Base-by-base conservation (phyloP, 306 rosid genomes). In the Mimosa bimucronata region DNA sequence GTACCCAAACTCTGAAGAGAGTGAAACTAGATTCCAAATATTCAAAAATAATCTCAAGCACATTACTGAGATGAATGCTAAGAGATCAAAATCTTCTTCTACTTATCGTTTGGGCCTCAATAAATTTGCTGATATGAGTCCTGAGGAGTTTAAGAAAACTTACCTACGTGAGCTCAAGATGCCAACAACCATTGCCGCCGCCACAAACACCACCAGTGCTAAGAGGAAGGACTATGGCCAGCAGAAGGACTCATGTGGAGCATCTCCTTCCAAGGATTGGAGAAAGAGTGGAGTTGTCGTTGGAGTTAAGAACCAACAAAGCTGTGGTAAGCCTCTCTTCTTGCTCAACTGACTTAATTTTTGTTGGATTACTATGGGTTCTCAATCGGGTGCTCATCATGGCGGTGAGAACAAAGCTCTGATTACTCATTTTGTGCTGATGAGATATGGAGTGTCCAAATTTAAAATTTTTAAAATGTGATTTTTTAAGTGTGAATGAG, bases 261-360 rank as follows among this genome's bases (percentile, higher is more conserved):
- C 64, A 9, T 83, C 88, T 83, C 57, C 81, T 3, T 62, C 83
- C 83, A 79, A 78, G 72, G 90, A 88, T 85, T 90, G 94, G 94
- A 86, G 92, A 74, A 40, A 88, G 23, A 71, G 37, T 16, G 89
- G 89, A 28, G 79, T 34, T 66, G 88, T 88, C 13, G 84, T 90
- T 26, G 69, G 23, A 28, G 76, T 88, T 31, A 86, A 90, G 81
- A 69, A 84, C 85, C 91, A 86, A 77, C 79, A 55, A 13, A 0
- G 15, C 11, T 88, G 91, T 75, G 89, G 89, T 57, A 57, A 57
- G 64, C 25, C 25, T 25, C 61, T 53, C 26, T 21, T 53, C 11
- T 53, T 34, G 38, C 5, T 53, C 25, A 52, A 6, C 61, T 9
- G 18, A 7, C 61, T n/a, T 53, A 50, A 52, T 19, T 52, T 52